Evolutionary conservation across 2,329 filamentous ascomycete genomes (phyloP).

Genomic region (Phialophora tarda): DNA sequence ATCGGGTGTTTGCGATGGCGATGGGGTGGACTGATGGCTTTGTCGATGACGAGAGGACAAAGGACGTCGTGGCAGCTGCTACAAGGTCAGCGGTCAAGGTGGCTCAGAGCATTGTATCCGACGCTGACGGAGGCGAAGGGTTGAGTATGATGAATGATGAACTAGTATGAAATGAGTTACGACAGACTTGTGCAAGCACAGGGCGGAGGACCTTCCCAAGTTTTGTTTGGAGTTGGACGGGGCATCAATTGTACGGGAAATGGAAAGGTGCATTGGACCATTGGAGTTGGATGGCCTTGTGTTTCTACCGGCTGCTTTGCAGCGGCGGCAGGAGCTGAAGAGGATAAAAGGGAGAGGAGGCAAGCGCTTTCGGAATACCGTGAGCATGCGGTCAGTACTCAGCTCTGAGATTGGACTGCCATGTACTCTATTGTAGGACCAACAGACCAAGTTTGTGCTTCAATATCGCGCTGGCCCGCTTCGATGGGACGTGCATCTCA

Average conservation of each 20-base stretch:
- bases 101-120: constrained; percentile 19
- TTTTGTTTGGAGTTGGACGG: not conserved
- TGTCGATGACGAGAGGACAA: constrained; percentile 46
- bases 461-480: not conserved
- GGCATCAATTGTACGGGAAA: not conserved
- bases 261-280: not conserved
- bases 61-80: constrained; percentile 4
- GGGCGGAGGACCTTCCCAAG: not conserved
- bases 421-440: not conserved
- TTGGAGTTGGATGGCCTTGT: not conserved
- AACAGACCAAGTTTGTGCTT: not conserved
- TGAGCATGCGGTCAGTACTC: not conserved
- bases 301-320: not conserved
- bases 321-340: not conserved
- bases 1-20: constrained; percentile 31
- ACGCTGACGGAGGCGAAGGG: constrained; percentile 18
- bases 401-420: not conserved
- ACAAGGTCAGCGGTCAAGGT: constrained; percentile 16
- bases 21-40: constrained; percentile 52
- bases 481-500: too few species aligned
- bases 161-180: constrained; percentile 33
- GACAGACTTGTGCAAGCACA: not conserved
- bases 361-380: not conserved
- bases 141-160: constrained; percentile 40
- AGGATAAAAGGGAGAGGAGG: not conserved